These are phyloP conservation scores for Candida jianshihensis DNA, from an alignment of 805 yeast genomes.

Conservation along the genomic window DNA sequence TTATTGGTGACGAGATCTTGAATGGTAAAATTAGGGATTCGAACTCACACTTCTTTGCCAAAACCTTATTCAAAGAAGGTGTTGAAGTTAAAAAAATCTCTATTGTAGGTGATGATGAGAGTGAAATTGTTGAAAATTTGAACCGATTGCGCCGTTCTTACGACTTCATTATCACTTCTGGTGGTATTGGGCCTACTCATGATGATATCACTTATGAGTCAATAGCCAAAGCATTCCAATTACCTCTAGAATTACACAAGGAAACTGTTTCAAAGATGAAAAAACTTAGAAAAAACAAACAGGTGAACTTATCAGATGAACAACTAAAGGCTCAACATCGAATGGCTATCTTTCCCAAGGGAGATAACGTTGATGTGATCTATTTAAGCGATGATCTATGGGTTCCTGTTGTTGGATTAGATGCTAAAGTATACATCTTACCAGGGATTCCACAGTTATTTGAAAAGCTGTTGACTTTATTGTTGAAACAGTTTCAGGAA, in stretches of 20 bases:
- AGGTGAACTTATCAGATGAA: slow-evolving; percentile 27
- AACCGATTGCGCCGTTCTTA: slow-evolving; percentile 37
- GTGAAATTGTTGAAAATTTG: slow-evolving; percentile 53
- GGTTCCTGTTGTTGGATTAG: slow-evolving; percentile 80
- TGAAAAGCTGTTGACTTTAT: slow-evolving; percentile 42
- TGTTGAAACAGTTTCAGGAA: slow-evolving; percentile 32
- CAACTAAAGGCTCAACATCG: slow-evolving; percentile 57
- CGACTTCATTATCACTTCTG: slow-evolving; percentile 43
- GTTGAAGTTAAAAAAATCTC: slow-evolving; percentile 58
- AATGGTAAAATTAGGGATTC: slow-evolving; percentile 81
- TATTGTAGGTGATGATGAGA: slow-evolving; percentile 71
- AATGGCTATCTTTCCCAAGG: slow-evolving; percentile 72
- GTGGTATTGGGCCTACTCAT: slow-evolving; percentile 80
- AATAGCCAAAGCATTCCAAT: slow-evolving; percentile 55
- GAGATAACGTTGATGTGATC: slow-evolving; percentile 34
- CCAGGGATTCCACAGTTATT: slow-evolving; percentile 85
- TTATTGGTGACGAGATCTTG: slow-evolving; percentile 82
- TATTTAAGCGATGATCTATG: slow-evolving; percentile 52
- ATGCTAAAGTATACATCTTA: slow-evolving; percentile 56
- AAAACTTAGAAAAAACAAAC: slow-evolving; percentile 33
- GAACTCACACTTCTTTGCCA: slow-evolving; percentile 67
- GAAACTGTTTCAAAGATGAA: slow-evolving; percentile 59
- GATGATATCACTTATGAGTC: slow-evolving; percentile 83
- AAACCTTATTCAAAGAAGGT: slow-evolving; percentile 59
- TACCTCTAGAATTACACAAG: slow-evolving; percentile 44